A percentile compares a stretch with the other conserved stretches of the same genome.
Evolutionary conservation across 1,284 basidiomycete species (phyloP).

Genomic region (Ceratorhiza oryzae-sativae): DNA sequence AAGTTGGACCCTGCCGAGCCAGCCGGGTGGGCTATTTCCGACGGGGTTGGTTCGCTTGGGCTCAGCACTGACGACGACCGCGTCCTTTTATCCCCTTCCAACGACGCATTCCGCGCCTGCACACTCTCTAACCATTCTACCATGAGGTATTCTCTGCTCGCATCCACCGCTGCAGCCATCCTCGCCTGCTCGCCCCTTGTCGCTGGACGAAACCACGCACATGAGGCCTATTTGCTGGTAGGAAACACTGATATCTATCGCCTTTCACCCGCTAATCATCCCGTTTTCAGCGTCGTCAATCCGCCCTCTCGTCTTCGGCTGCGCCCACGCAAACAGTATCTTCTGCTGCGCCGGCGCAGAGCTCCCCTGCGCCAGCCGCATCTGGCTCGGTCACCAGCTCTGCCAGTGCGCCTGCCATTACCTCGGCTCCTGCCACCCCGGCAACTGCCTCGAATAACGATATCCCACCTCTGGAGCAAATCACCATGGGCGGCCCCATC

Average conservation of each 20-base stretch:
- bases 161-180: slow-evolving; percentile 11
- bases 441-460: slow-evolving; percentile 35
- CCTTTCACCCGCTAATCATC: background rate
- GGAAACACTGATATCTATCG: background rate
- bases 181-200: background rate
- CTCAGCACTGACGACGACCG: slow-evolving; percentile 1
- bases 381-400: slow-evolving; percentile 16
- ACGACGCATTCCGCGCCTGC: slow-evolving; percentile 18
- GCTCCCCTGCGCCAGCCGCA: background rate
- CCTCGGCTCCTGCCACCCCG: slow-evolving; percentile 34
- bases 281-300: slow-evolving; percentile 24
- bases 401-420: background rate
- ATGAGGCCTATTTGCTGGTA: slow-evolving; percentile 31
- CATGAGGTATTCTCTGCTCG: slow-evolving; percentile 28
- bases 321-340: slow-evolving; percentile 1
- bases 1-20: slow-evolving; percentile 11
- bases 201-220: slow-evolving; percentile 22
- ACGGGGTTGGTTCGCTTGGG: background rate
- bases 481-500: slow-evolving; percentile 42
- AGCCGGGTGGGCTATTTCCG: background rate
- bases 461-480: slow-evolving; percentile 42
- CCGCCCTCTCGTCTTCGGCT: background rate
- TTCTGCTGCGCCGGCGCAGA: background rate
- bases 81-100: slow-evolving; percentile 10
- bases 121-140: background rate